Base-by-base conservation (phyloP, 345 rosid species). In the Turnera subulata region DNA sequence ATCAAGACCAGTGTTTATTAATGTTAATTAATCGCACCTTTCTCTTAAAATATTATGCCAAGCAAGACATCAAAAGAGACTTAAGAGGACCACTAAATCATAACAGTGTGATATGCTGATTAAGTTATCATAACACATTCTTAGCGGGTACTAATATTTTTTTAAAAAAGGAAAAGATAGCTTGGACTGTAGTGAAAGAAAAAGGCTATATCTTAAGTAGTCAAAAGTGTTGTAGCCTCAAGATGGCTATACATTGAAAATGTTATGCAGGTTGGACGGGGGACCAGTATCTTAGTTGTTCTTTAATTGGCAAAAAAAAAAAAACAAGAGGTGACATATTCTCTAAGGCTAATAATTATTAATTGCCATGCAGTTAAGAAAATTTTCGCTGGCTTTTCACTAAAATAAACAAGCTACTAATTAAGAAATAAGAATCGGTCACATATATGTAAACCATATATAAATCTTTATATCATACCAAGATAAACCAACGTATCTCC, bases 61-160 rank as follows among this genome's bases (percentile, higher is more conserved):
- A 29, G 4, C 8, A 29, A 29, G 35, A 29, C 35, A 8, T 4
- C 8, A 29, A 53, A 11, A 23, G 14, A 53, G 71, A 56, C 62
- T 69, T 12, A 43, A 42, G 14, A 71, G 80, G 85, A 71, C 81
- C 88, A 73, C 85, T 59, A 51, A 76, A 80, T 83, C 85, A 71
- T 67, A 71, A 80, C 81, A 80, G 80, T 78, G 57, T 63, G 76
- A 77, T 75, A 51, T 75, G 71, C 51, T 72, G 65, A 73, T 74
- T 77, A 79, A 70, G 75, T 46, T 53, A 75, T 73, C 64, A 65
- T 71, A 52, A 0, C 50, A 38, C 18, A 39, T 37, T 54, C 58
- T 53, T 64, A 65, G 58, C 49, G 32, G 26, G 37, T 11, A 53
- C 20, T 58, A 24, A 52, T 24, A 6, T 4, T 9, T 17, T 20